Base-by-base conservation (phyloP, 2,329 filamentous ascomycete genomes). In the Fusarium compactum region DNA sequence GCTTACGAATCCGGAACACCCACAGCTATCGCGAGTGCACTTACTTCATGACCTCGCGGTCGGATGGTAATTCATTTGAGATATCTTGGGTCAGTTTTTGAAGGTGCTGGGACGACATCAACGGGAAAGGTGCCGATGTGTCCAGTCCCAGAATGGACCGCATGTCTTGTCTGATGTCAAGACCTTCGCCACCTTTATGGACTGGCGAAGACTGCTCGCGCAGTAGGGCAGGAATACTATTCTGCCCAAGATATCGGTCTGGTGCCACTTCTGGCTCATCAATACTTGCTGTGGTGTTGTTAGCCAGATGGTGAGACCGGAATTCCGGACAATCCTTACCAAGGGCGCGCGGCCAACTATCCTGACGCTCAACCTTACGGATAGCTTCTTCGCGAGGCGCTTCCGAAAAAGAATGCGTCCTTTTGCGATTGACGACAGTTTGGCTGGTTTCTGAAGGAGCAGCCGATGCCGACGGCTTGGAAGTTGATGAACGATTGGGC, bases 1-100 rank as follows among this genome's bases (percentile, higher is more conserved):
- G 45, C 30, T 52, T 41, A 51, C 20, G 11, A 12, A 15, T 24
- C 29, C 20, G 29, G 22, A 25, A 43, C 27, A 38, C 38, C 34
- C 34, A 30, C 9, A 22, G 16, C 10, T 24, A 30, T 53, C 44
- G 24, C 15, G 12, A 30, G 30, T 38, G 25, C 5, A 46, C 86
- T 69, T 77, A 90, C 89, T 90, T 90, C 83, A 91, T 87, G 15
- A 91, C 88, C 76, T 91, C 89, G 38, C 89, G 81, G 70, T 91
- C 89, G 0, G 89, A 89, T 3, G 89, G 89, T 22, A 91, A 80
- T 74, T 90, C 88, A 9, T 84, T 81, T 3, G 86, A 86, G 50
- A 91, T 90, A 64, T 91, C 89, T 27, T 84, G 81, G 1, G 88
- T 88, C 64, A 91, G 79, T 55, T 82, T 83, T 68, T 90, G 86